phyloP scores from a whole-genome alignment of 2,329 filamentous ascomycete genomes.

The Trichoderma sp. region DNA sequence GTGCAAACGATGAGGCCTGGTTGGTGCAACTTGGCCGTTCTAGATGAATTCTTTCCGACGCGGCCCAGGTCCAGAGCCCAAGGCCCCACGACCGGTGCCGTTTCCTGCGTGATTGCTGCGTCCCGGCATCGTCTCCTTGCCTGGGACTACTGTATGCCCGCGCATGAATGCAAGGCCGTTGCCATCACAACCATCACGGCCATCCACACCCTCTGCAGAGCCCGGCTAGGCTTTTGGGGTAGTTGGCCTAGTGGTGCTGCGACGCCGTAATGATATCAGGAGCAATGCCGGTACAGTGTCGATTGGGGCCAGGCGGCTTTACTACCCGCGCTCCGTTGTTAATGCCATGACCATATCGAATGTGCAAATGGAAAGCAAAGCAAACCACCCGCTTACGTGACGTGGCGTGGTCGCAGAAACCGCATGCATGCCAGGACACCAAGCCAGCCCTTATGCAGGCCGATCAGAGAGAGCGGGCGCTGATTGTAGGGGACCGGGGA shows the following conservation, averaged over 20 bases:
- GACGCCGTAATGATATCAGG: slow-evolving; percentile 15
- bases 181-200: slow-evolving; percentile 12
- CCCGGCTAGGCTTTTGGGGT: slow-evolving; percentile 14
- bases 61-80: neutral
- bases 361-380: neutral
- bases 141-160: neutral
- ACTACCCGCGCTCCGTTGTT: slow-evolving; percentile 10
- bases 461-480: slow-evolving; percentile 13
- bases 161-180: slow-evolving; percentile 6
- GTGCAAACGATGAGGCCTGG: slow-evolving; percentile 6
- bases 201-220: slow-evolving; percentile 2
- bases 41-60: slow-evolving; percentile 14
- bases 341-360: slow-evolving; percentile 16
- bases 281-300: slow-evolving; percentile 13
- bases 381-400: slow-evolving; percentile 21
- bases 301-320: neutral
- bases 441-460: neutral
- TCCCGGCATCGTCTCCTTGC: neutral
- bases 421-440: neutral
- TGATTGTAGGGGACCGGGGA: neutral
- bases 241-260: slow-evolving; percentile 16
- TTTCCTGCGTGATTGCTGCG: neutral
- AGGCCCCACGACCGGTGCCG: neutral
- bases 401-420: slow-evolving; percentile 23
- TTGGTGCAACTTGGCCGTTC: neutral